Base-by-base conservation (phyloP, 2,329 filamentous ascomycete species). In the Diaporthe capsici region DNA sequence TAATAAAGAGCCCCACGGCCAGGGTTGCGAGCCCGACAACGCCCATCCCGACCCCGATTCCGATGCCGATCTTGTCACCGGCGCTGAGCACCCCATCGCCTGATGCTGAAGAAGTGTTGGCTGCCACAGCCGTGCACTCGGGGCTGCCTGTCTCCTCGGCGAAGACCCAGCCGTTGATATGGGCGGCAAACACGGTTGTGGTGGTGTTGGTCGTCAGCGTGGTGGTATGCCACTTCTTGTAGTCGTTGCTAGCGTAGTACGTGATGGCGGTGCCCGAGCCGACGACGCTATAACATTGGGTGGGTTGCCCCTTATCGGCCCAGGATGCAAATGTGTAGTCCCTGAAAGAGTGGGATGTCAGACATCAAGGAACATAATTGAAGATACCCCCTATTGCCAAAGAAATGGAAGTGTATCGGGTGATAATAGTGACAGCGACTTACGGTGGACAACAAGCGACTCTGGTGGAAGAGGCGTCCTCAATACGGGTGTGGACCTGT, bases 91-190 rank as follows among this genome's bases (percentile, higher is more conserved):
- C 8, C 10, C 25, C 28, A 17, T 22, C 8, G 0, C 1, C 1
- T 37, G 31, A 5, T 22, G 17, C 15, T 25, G 31, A n/a, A 22
- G 31, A 58, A 37, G 9, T 58, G 2, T 8, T 10, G 31, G 55
- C 13, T n/a, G 0, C 31, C 17, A 31, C 5, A 31, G 31, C 2
- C 13, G 22, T 25, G 6, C 4, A 34, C 15, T 31, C 42, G 22
- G 25, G 17, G 2, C 13, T 34, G 2, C 61, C 42, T 17, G 61
- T 65, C 61, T 65, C 42, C 9, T 65, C 61, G 17, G 61, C 61
- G 28, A 65, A 65, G 15, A 65, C 28, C 61, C 61, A 65, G 61
- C 61, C 61, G 9, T 65, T 65, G 17, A 65, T 65, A 9, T 65
- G 61, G 42, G 4, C 61, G 61, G 42, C 61, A 0, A 3, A 31